Percentiles rank a stretch among this genome's conserved stretches.
These are phyloP conservation scores for Suillus paluster DNA, from an alignment of 768 basidiomycete species.

Conservation along the genomic window DNA sequence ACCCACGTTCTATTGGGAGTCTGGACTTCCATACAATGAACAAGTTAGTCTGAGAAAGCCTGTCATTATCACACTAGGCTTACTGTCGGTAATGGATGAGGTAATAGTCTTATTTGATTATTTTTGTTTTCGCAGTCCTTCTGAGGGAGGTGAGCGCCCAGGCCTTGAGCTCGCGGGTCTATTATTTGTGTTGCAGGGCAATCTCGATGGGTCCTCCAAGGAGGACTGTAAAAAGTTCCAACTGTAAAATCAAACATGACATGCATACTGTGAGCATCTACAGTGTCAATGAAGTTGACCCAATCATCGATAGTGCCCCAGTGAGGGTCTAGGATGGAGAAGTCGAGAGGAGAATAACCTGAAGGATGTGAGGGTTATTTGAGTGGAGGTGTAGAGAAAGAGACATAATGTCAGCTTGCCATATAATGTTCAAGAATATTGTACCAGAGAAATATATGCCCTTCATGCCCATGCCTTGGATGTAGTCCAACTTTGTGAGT, in stretches of 20 bases:
- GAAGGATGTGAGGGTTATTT: slow-evolving; percentile 7
- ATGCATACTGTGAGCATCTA: slow-evolving; percentile 88
- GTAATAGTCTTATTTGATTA: too few relatives aligned
- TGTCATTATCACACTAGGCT: too few relatives aligned
- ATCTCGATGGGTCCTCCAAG: too few relatives aligned
- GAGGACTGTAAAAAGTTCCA: too few relatives aligned
- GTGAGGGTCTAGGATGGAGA: slow-evolving; percentile 89
- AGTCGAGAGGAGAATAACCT: slow-evolving; percentile 95
- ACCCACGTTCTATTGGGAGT: too few relatives aligned
- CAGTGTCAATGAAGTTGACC: slow-evolving; percentile 70
- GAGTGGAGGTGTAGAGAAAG: slow-evolving; percentile 13
- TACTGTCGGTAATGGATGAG: too few relatives aligned
- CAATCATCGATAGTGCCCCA: slow-evolving; percentile 88
- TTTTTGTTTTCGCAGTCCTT: too few relatives aligned
- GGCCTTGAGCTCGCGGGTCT: too few relatives aligned
- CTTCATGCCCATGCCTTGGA: slow-evolving; percentile 85
- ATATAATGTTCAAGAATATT: slow-evolving; percentile 93
- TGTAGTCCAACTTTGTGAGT: slow-evolving; percentile 76
- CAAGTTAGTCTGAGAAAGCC: too few relatives aligned
- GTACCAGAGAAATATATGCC: slow-evolving; percentile 93
- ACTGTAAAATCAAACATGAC: slow-evolving; percentile 94
- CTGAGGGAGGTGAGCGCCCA: too few relatives aligned
- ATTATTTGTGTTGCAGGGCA: too few relatives aligned
- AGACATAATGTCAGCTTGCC: slow-evolving; percentile 86
- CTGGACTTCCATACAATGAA: too few relatives aligned